Evolutionary conservation across 2,329 filamentous ascomycete genomes (phyloP).

Genomic region (Alternaria rosae): DNA sequence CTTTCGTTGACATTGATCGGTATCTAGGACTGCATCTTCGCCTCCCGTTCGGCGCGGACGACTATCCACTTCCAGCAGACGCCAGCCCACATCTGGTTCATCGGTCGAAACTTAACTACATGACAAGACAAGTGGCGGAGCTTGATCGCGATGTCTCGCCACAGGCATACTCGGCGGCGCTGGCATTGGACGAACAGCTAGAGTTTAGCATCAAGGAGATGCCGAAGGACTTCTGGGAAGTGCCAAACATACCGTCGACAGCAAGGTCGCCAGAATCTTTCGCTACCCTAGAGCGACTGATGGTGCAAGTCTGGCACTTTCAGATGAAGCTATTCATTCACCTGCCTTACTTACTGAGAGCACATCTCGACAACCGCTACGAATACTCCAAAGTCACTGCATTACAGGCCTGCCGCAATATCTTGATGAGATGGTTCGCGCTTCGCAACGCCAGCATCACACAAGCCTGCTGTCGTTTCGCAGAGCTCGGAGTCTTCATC

Average conservation of each 20-base stretch:
- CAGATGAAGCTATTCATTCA: constrained; percentile 48
- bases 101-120: constrained; percentile 30
- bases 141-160: constrained; percentile 41
- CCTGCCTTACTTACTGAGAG: constrained; percentile 44
- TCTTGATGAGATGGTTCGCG: constrained; percentile 49
- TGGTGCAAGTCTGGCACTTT: constrained; percentile 48
- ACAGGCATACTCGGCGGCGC: constrained; percentile 42
- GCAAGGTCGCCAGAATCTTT: constrained; percentile 40
- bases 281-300: constrained; percentile 37
- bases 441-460: constrained; percentile 45
- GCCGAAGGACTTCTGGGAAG: constrained; percentile 47
- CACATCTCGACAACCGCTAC: constrained; percentile 41
- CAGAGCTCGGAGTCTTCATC: constrained; percentile 46
- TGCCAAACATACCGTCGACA: constrained; percentile 45
- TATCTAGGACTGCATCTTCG: constrained; percentile 46
- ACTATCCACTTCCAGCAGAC: constrained; percentile 36
- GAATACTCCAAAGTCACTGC: constrained; percentile 47
- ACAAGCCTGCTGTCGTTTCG: constrained; percentile 45
- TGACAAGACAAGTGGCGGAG: constrained; percentile 37
- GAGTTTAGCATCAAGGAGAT: constrained; percentile 40
- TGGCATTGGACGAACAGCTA: constrained; percentile 43
- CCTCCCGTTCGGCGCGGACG: constrained; percentile 45
- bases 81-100: constrained; percentile 30
- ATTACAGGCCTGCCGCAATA: constrained; percentile 44
- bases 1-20: constrained; percentile 41